A percentile compares a stretch with the other conserved stretches of the same genome.
Conservation (phyloP, 2,329 filamentous ascomycete species). For the Alternaria dauci region DNA sequence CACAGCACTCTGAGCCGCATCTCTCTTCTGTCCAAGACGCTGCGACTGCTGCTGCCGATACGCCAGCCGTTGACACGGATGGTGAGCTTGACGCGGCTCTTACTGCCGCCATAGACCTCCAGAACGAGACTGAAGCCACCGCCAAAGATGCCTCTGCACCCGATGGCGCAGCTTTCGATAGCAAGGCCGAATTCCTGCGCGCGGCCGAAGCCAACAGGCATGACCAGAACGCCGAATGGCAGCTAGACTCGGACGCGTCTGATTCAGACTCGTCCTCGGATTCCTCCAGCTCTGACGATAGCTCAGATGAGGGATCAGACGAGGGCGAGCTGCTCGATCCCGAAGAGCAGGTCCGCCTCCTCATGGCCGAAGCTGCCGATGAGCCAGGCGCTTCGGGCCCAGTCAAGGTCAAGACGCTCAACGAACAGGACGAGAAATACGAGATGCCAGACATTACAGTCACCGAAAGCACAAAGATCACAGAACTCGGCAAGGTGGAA, state of each 20-base stretch:
- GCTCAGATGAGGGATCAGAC: slow-evolving; percentile 68
- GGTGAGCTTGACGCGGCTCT: slow-evolving; percentile 28
- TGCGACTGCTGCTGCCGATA: slow-evolving; percentile 16
- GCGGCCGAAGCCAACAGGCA: slow-evolving; percentile 57
- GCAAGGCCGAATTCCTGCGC: slow-evolving; percentile 54
- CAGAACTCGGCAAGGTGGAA: slow-evolving; percentile 77
- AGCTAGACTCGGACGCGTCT: slow-evolving; percentile 69
- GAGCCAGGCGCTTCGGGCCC: slow-evolving; percentile 75
- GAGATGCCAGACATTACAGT: slow-evolving; percentile 79
- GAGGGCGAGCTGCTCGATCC: slow-evolving; percentile 72
- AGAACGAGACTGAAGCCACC: slow-evolving; percentile 19
- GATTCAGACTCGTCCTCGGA: slow-evolving; percentile 61
- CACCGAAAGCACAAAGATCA: slow-evolving; percentile 77
- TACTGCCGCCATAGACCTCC: slow-evolving; percentile 23
- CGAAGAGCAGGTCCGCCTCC: slow-evolving; percentile 81
- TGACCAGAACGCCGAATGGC: slow-evolving; percentile 78
- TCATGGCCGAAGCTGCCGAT: slow-evolving; percentile 85
- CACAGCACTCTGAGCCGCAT: slow-evolving; percentile 35
- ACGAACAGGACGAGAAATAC: slow-evolving; percentile 68
- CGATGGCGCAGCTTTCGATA: slow-evolving; percentile 24
- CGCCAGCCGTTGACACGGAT: slow-evolving; percentile 25
- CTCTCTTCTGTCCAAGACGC: slow-evolving; percentile 36
- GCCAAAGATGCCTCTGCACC: background rate
- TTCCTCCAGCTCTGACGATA: slow-evolving; percentile 59
- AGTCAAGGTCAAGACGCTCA: slow-evolving; percentile 76